Base-by-base conservation (phyloP, 2,329 filamentous ascomycete species). In the Trichophyton schoenleinii region DNA sequence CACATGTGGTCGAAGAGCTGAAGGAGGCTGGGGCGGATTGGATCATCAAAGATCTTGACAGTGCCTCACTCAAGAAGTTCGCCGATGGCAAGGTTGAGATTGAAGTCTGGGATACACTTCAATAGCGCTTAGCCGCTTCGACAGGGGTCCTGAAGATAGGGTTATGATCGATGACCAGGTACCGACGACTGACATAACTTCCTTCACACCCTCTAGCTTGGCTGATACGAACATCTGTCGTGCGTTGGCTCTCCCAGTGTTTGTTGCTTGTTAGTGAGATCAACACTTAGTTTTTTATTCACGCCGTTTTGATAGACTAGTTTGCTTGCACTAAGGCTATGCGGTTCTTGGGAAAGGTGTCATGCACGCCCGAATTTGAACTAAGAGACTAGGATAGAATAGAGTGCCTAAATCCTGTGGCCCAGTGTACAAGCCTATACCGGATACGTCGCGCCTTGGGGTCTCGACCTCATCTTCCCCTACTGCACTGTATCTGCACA, bases 1-100 rank as follows among this genome's bases (percentile, higher is more conserved):
- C 89, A 69, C 91, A 96, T 75, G 84, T 82, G 28, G 77, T 86
- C 53, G 83, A 85, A 67, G 83, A 91, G 75, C 80, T 95, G 58
- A 76, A 80, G 63, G 83, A 81, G 55, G 89, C 90, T 3, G 86
- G 83, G n/a, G 89, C 91, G 52, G 90, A 96, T 77, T 95, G 88
- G 86, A 84, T 96, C 59, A 86, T 96, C 62, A 79, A 80, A 73
- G 89, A 96, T 74, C 79, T 96, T 75, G 78, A 80, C 62, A 91
- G 87, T 66, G 83, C 95, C 64, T 83, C 75, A 67, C 76, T 95
- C 60, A 76, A 77, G 68, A 78, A 81, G 59, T 76, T 75, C 66
- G 77, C 79, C 63, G 80, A 78, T 58, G 84, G 83, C n/a, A 75
- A 75, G 65, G 80, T 88, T 60, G 83, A 81, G 66, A 73, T 95